These are phyloP conservation scores for Helicostylum pulchrum DNA, from an alignment of 192 early-diverging fungal species.

Conservation along the genomic window DNA sequence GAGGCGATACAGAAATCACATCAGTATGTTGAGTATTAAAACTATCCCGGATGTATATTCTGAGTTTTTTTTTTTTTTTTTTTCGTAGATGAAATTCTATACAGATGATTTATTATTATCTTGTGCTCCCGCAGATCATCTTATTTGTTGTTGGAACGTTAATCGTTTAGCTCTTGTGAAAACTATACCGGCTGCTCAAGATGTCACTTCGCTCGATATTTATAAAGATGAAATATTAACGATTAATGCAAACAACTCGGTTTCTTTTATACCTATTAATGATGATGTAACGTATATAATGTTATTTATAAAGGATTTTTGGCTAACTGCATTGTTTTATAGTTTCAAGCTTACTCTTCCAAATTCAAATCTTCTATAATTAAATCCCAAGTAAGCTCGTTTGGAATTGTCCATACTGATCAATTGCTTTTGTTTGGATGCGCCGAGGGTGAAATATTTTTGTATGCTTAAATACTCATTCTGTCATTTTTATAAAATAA, in stretches of 20 bases:
- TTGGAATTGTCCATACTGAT: constrained; percentile 52
- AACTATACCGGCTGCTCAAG: constrained; percentile 43
- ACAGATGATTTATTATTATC: constrained; percentile 52
- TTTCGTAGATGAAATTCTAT: constrained; percentile 53
- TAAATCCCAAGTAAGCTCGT: constrained; percentile 50
- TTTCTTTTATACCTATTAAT: constrained; percentile 57
- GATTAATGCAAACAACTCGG: constrained; percentile 54
- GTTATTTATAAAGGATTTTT: not conserved
- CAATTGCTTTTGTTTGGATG: constrained; percentile 57
- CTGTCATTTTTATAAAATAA: no score
- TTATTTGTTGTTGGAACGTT: constrained; percentile 57
- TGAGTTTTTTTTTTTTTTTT: not conserved
- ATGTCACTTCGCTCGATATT: constrained; percentile 53
- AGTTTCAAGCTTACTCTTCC: constrained; percentile 56
- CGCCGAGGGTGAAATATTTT: constrained; percentile 54
- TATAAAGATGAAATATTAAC: constrained; percentile 62
- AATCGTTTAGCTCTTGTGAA: constrained; percentile 45
- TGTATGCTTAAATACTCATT: constrained; percentile 41
- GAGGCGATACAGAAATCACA: constrained; percentile 53
- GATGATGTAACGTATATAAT: constrained; percentile 46
- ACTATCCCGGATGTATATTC: not conserved
- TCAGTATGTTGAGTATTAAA: constrained; percentile 34
- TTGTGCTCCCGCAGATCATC: constrained; percentile 53
- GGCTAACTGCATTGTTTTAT: not conserved
- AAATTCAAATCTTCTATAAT: constrained; percentile 57